Evolutionary conservation across 306 rosid species (phyloP).

Genomic region (Prunus persica): Prunus_persica_NCBIv2 NC_034014.1:18254501-18255000

Average conservation of each 20-base stretch:
- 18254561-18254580: background rate
- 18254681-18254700: slow-evolving; percentile 92
- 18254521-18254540: background rate
- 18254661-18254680: slow-evolving; percentile 24
- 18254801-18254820: slow-evolving; percentile 82
- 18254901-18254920: background rate
- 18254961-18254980: background rate
- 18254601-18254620: background rate
- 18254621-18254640: slow-evolving; percentile 8
- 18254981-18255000: background rate
- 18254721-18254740: slow-evolving; percentile 99
- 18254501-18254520: background rate
- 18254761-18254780: slow-evolving; percentile 98
- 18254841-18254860: slow-evolving; percentile 4
- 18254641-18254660: slow-evolving; percentile 15
- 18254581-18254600: background rate
- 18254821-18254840: slow-evolving; percentile 7
- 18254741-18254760: slow-evolving; percentile 93
- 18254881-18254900: slow-evolving; percentile 4
- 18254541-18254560: background rate
- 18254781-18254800: slow-evolving; percentile 98
- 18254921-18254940: background rate
- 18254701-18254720: slow-evolving; percentile 91
- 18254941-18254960: background rate
- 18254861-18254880: slow-evolving; percentile 10